Conservation (phyloP, 2,329 filamentous ascomycete genomes). For the Hyphodiscus sp. region DNA sequence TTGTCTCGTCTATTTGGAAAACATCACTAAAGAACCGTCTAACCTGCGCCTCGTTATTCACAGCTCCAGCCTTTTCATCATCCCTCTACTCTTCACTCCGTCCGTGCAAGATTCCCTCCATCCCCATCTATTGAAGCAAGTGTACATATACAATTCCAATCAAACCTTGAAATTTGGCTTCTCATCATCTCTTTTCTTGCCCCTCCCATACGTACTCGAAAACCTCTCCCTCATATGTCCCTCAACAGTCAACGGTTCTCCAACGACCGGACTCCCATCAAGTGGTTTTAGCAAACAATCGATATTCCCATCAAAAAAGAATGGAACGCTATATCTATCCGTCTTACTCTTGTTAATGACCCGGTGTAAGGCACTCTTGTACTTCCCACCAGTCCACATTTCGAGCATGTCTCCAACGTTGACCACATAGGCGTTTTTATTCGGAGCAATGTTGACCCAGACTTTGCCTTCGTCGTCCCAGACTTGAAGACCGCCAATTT, state of each 20-base stretch:
- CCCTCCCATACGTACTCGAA: slow-evolving; percentile 21
- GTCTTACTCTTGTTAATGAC: slow-evolving; percentile 44
- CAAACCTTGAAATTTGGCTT: slow-evolving; percentile 11
- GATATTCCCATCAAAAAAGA: slow-evolving; percentile 49
- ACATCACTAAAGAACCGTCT: too few species aligned
- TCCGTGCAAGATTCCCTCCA: too few species aligned
- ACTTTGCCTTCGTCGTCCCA: slow-evolving; percentile 35
- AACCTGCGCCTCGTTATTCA: too few species aligned
- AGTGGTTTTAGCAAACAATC: slow-evolving; percentile 31
- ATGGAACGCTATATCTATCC: slow-evolving; percentile 47
- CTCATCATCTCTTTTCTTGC: slow-evolving; percentile 12
- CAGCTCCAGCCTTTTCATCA: too few species aligned
- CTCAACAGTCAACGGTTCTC: slow-evolving; percentile 20
- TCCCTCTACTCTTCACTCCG: too few species aligned
- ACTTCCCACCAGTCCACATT: slow-evolving; percentile 43
- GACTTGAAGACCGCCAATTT: slow-evolving; percentile 43
- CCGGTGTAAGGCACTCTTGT: slow-evolving; percentile 45
- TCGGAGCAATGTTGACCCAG: slow-evolving; percentile 39
- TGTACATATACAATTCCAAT: not conserved
- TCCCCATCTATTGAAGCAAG: too few species aligned
- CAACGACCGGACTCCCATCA: slow-evolving; percentile 13
- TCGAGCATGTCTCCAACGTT: slow-evolving; percentile 44
- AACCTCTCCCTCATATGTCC: slow-evolving; percentile 26
- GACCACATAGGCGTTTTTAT: slow-evolving; percentile 41
- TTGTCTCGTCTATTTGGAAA: too few species aligned